Evolutionary conservation across 805 yeast genomes (phyloP).

Genomic region (Cyberlindnera petersonii): DNA sequence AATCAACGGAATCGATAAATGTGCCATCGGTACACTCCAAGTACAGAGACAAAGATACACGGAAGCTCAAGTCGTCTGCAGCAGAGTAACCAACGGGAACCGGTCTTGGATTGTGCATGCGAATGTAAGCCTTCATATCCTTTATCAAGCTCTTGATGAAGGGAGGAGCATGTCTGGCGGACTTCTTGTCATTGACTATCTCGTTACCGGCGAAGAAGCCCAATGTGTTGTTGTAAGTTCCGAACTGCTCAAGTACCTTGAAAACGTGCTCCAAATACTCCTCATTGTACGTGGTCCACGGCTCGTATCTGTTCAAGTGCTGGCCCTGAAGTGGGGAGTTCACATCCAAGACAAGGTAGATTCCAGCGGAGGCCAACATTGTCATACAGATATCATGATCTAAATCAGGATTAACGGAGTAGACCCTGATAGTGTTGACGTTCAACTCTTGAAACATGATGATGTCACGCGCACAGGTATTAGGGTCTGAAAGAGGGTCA

Average conservation of each 20-base stretch:
- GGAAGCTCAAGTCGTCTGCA: constrained; percentile 81
- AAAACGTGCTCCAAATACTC: constrained; percentile 73
- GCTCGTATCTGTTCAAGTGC: constrained; percentile 85
- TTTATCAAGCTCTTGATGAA: constrained; percentile 75
- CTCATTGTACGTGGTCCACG: constrained; percentile 81
- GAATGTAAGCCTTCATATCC: constrained; percentile 74
- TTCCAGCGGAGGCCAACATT: constrained; percentile 84
- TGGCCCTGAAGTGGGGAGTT: constrained; percentile 79
- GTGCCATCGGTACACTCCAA: constrained; percentile 60
- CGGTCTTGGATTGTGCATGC: constrained; percentile 50
- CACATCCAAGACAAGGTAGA: constrained; percentile 86
- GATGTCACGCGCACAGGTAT: constrained; percentile 77
- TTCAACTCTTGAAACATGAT: constrained; percentile 77
- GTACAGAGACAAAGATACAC: constrained; percentile 74
- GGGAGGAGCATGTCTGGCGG: constrained; percentile 64
- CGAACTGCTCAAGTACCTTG: constrained; percentile 74
- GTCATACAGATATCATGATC: constrained; percentile 92
- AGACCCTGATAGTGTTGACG: constrained; percentile 82
- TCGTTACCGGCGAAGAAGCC: constrained; percentile 94
- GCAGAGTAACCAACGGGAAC: constrained; percentile 96
- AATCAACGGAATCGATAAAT: constrained; percentile 61
- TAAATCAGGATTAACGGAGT: constrained; percentile 77
- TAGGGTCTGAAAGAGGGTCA: constrained; percentile 78
- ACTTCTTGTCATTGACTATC: constrained; percentile 71
- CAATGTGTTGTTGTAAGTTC: constrained; percentile 81